These are phyloP conservation scores for Didymella pomorum DNA, from an alignment of 2,329 filamentous ascomycete genomes.

Conservation along the genomic window DNA sequence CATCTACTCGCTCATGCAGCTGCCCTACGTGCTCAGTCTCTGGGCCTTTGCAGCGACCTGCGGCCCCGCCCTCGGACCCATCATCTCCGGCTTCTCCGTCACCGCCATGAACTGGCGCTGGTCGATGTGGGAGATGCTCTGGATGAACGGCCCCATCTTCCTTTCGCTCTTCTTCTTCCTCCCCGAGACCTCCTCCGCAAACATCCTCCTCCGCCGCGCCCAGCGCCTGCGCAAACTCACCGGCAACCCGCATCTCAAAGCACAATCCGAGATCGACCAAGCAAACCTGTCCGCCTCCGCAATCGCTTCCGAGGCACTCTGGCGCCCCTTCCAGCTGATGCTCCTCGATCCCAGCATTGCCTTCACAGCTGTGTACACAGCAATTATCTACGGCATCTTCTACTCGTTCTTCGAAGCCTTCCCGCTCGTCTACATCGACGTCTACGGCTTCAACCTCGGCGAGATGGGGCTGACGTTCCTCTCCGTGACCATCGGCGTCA, in stretches of 20 bases:
- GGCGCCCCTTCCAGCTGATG: background rate
- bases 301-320: background rate
- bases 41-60: background rate
- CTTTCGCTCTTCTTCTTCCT: conserved; percentile 69
- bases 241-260: background rate
- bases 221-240: background rate
- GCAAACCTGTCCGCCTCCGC: background rate
- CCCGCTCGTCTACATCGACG: background rate
- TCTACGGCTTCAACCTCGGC: background rate
- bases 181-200: background rate
- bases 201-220: background rate
- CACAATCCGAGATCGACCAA: background rate
- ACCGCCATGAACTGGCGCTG: conserved; percentile 79
- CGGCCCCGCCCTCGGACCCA: background rate
- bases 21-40: background rate
- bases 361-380: background rate
- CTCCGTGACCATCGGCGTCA: background rate
- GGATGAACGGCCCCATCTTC: conserved; percentile 75
- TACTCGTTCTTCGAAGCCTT: background rate
- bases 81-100: conserved; percentile 55
- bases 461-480: background rate
- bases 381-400: background rate
- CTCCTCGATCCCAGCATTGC: background rate
- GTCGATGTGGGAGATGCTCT: conserved; percentile 88
- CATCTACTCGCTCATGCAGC: background rate